Percentiles rank a stretch among this genome's conserved stretches.
phyloP scores from a whole-genome alignment of 148 eudicot species.

The Arctostaphylos glauca region DNA sequence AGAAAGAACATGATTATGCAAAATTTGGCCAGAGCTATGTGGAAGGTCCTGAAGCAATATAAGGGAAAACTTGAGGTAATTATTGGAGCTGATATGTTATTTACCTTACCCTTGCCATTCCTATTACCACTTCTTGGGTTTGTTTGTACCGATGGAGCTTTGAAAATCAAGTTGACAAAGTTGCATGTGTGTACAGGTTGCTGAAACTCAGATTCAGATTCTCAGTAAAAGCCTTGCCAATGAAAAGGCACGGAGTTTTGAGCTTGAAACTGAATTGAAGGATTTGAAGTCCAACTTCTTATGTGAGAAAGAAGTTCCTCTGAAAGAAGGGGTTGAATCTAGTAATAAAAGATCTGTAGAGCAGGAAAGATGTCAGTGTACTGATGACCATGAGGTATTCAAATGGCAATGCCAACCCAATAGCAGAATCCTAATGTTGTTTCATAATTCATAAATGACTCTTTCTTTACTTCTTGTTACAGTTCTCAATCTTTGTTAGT shows the following conservation, averaged over 20 bases:
- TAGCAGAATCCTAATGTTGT: not conserved
- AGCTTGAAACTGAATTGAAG: constrained; percentile 45
- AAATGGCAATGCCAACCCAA: not conserved
- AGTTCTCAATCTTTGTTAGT: not conserved
- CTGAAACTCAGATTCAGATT: constrained; percentile 49
- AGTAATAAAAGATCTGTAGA: constrained; percentile 10
- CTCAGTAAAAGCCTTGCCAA: constrained; percentile 34
- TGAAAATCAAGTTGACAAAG: not conserved
- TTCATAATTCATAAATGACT: not conserved
- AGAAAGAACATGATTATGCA: constrained; percentile 47
- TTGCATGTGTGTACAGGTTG: constrained; percentile 38
- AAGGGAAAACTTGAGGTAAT: constrained; percentile 69
- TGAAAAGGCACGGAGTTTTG: constrained; percentile 34
- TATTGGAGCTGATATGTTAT: constrained; percentile 5
- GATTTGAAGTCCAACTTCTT: constrained; percentile 37
- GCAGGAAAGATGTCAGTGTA: constrained; percentile 18
- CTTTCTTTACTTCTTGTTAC: not conserved
- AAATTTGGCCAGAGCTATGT: constrained; percentile 71
- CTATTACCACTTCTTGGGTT: not conserved
- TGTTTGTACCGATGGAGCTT: constrained; percentile 13
- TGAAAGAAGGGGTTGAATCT: constrained; percentile 21
- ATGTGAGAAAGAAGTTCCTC: constrained; percentile 24
- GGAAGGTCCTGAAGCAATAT: constrained; percentile 68
- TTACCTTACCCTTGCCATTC: not conserved
- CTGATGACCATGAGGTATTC: constrained; percentile 31